Evolutionary conservation across 805 yeast genomes (phyloP).

Genomic region (Wickerhamomyces bovis): DNA sequence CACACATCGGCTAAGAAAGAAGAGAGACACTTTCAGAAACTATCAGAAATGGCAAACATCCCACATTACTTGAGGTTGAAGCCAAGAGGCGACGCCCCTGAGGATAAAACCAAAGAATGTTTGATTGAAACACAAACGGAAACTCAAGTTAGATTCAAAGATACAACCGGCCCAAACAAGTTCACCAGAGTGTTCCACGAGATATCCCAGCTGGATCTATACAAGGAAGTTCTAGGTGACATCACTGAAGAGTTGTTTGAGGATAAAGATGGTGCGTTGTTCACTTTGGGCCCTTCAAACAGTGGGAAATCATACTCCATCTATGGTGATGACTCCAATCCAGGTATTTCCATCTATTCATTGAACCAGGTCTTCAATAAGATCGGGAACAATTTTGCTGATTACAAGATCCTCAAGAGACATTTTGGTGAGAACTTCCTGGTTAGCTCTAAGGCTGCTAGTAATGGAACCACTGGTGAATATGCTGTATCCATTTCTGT

Average conservation of each 20-base stretch:
- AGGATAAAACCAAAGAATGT: constrained; percentile 9
- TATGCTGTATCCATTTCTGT: constrained; percentile 42
- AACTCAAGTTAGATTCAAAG: constrained; percentile 22
- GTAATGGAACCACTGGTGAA: constrained; percentile 17
- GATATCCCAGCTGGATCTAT: constrained; percentile 31
- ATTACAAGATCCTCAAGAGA: constrained; percentile 11
- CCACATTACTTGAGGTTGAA: constrained; percentile 35
- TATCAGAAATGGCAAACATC: constrained; percentile 11
- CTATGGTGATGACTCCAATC: constrained; percentile 29
- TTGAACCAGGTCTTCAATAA: constrained; percentile 29
- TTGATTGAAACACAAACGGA: constrained; percentile 21
- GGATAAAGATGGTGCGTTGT: constrained; percentile 36
- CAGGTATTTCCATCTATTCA: constrained; percentile 33
- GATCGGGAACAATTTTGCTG: constrained; percentile 17
- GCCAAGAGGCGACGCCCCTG: constrained; percentile 23
- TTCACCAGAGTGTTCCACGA: constrained; percentile 31
- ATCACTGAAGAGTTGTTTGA: constrained; percentile 17
- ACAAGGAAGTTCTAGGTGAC: constrained; percentile 23
- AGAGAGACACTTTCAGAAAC: background rate
- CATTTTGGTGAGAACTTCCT: constrained; percentile 20
- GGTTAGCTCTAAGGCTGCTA: constrained; percentile 12
- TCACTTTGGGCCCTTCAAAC: constrained; percentile 49
- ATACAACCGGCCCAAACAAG: constrained; percentile 21
- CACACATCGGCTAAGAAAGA: background rate
- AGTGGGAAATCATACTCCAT: constrained; percentile 41